Percentiles rank a stretch among this genome's conserved stretches.
Conservation (phyloP, 164 flowering plant species). For the Sextonia rubra region DNA sequence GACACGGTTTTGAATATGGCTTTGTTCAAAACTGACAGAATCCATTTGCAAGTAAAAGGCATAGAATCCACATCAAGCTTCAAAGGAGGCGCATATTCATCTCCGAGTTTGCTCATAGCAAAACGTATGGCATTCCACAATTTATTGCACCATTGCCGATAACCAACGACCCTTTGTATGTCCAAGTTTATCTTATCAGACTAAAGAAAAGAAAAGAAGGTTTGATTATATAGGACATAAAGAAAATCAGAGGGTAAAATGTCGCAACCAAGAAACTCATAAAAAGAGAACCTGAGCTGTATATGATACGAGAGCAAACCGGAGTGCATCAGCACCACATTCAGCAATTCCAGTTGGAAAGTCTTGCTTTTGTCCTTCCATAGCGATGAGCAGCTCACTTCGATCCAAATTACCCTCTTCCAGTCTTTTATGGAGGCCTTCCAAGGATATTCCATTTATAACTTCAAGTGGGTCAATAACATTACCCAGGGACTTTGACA, state of each 20-base stretch:
- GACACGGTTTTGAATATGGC: constrained; percentile 65
- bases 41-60: constrained; percentile 93
- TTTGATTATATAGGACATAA: background rate
- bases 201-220: constrained; percentile 31
- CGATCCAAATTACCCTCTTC: constrained; percentile 88
- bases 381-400: constrained; percentile 50
- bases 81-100: constrained; percentile 53
- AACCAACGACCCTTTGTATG: constrained; percentile 91
- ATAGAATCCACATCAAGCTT: constrained; percentile 29
- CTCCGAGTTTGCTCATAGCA: constrained; percentile 88
- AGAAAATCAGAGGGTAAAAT: background rate
- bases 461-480: constrained; percentile 96
- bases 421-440: constrained; percentile 79
- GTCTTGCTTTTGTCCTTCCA: constrained; percentile 75
- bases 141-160: constrained; percentile 98
- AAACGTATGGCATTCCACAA: constrained; percentile 91
- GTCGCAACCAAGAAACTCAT: background rate
- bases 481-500: constrained; percentile 99
- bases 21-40: constrained; percentile 76
- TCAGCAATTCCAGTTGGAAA: constrained; percentile 86
- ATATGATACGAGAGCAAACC: constrained; percentile 74
- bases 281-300: constrained; percentile 76
- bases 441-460: constrained; percentile 76
- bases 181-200: constrained; percentile 94
- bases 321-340: constrained; percentile 97